Conservation (phyloP, 2,329 filamentous ascomycete species). For the Fusarium devonianum region DNA sequence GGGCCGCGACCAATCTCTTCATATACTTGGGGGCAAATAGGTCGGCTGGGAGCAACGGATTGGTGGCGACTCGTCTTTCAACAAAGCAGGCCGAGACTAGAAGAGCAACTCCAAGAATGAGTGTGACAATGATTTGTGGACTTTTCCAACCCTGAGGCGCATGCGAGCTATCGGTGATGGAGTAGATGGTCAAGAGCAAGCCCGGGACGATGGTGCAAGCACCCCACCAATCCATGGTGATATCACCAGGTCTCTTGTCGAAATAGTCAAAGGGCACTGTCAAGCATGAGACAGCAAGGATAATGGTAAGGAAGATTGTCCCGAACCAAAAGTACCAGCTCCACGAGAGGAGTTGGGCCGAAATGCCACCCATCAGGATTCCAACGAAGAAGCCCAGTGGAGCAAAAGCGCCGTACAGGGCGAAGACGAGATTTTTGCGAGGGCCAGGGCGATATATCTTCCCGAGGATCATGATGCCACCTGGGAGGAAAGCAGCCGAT, state of each 20-base stretch:
- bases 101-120: slow-evolving; percentile 63
- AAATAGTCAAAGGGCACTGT: slow-evolving; percentile 48
- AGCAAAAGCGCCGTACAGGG: slow-evolving; percentile 63
- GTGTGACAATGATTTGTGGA: slow-evolving; percentile 67
- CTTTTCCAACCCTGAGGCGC: slow-evolving; percentile 70
- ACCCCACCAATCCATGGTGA: slow-evolving; percentile 71
- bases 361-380: slow-evolving; percentile 70
- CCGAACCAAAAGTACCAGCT: slow-evolving; percentile 75
- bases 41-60: slow-evolving; percentile 69
- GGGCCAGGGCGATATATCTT: slow-evolving; percentile 71
- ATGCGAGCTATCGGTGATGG: slow-evolving; percentile 72
- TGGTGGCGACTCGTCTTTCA: too few relatives aligned
- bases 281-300: slow-evolving; percentile 56
- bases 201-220: slow-evolving; percentile 61
- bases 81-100: slow-evolving; percentile 65
- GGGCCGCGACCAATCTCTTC: slow-evolving; percentile 60
- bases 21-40: slow-evolving; percentile 67
- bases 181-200: slow-evolving; percentile 71
- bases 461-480: slow-evolving; percentile 71
- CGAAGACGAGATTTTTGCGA: slow-evolving; percentile 70
- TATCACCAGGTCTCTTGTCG: slow-evolving; percentile 40
- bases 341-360: slow-evolving; percentile 67
- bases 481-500: slow-evolving; percentile 71
- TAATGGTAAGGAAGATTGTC: slow-evolving; percentile 46
- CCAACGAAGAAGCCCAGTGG: slow-evolving; percentile 66